These are phyloP conservation scores for Calocera viscosa DNA, from an alignment of 768 basidiomycete genomes.

Conservation along the genomic window DNA sequence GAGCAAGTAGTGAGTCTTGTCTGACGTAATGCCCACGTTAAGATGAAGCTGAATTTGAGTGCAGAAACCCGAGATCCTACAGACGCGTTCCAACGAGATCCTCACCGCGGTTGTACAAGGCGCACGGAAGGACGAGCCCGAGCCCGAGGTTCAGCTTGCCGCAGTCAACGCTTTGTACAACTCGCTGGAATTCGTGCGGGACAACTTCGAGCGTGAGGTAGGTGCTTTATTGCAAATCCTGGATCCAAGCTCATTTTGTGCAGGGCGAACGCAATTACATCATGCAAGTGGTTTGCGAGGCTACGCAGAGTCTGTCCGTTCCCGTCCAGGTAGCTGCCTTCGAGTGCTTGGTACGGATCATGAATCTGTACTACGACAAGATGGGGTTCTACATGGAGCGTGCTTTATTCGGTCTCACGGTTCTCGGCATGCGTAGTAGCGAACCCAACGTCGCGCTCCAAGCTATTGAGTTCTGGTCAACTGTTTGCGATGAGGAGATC, in stretches of 20 bases:
- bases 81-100: conserved; percentile 87
- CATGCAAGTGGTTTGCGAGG: conserved; percentile 99
- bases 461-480: conserved; percentile 99
- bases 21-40: conserved; percentile 12
- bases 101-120: conserved; percentile 97
- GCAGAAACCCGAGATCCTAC: conserved; percentile 87
- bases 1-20: conserved; percentile 71
- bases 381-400: conserved; percentile 99
- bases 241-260: conserved; percentile 6
- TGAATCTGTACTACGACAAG: conserved; percentile 97
- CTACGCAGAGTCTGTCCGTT: conserved; percentile 71
- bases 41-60: conserved; percentile 11
- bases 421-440: conserved; percentile 89
- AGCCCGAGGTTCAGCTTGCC: conserved; percentile 78
- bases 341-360: conserved; percentile 89
- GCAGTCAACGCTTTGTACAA: conserved; percentile 89
- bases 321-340: conserved; percentile 91
- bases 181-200: conserved; percentile 92
- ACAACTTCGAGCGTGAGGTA: conserved; percentile 96
- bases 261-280: conserved; percentile 99
- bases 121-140: conserved; percentile 88
- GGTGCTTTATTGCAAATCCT: conserved; percentile 18
- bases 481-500: conserved; percentile 94
- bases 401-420: conserved; percentile 90
- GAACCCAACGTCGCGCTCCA: conserved; percentile 90